These are phyloP conservation scores for Alternaria sp. DNA, from an alignment of 2,329 filamentous ascomycete genomes.

Conservation along the genomic window DNA sequence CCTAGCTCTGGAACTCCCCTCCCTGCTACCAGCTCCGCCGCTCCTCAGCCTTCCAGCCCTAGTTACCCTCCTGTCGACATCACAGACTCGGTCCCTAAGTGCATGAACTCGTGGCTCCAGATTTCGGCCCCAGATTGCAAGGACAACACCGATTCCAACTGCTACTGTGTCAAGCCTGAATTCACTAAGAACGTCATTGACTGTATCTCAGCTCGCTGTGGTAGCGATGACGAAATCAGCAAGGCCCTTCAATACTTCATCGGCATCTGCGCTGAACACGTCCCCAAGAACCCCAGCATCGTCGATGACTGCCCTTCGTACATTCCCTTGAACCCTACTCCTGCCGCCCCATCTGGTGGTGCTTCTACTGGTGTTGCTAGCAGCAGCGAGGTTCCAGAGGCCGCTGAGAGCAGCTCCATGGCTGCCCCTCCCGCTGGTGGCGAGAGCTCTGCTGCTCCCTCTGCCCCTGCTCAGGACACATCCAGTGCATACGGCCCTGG, in stretches of 20 bases:
- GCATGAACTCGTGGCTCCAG: conserved; percentile 87
- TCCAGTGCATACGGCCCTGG: conserved; percentile 9
- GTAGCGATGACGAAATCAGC: conserved; percentile 68
- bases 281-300: conserved; percentile 82
- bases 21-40: conserved; percentile 20
- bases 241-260: conserved; percentile 84
- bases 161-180: conserved; percentile 83
- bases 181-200: conserved; percentile 82
- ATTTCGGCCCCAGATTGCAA: conserved; percentile 72
- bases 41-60: conserved; percentile 31
- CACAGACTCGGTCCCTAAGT: conserved; percentile 81
- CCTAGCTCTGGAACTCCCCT: conserved; percentile 8
- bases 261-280: conserved; percentile 84
- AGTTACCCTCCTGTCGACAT: conserved; percentile 45
- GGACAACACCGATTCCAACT: conserved; percentile 81
- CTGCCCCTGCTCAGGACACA: conserved; percentile 4
- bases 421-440: conserved; percentile 14
- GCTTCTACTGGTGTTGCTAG: conserved; percentile 4
- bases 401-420: conserved; percentile 19
- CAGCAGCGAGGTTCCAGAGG: conserved; percentile 16
- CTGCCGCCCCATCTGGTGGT: conserved; percentile 29
- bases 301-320: conserved; percentile 75
- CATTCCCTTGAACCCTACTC: conserved; percentile 54
- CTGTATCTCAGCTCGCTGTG: conserved; percentile 80
- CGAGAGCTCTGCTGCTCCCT: conserved; percentile 7